These are phyloP conservation scores for Chalciporus piperatoides DNA, from an alignment of 1,284 basidiomycete genomes.

Conservation along the genomic window DNA sequence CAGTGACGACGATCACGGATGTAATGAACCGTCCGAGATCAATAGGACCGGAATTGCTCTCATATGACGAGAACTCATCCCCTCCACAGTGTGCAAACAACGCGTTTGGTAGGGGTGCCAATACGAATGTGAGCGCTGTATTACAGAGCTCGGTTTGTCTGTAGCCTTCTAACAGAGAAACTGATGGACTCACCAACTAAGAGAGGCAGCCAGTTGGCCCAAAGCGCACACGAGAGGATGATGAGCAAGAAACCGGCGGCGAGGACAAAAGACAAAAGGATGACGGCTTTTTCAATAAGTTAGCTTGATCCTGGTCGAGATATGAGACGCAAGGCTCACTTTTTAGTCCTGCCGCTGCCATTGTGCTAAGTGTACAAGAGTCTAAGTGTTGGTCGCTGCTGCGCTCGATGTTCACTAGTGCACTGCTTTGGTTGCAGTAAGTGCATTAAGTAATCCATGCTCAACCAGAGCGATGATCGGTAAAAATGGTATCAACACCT, in stretches of 20 bases:
- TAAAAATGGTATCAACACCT: background rate
- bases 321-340: constrained; percentile 19
- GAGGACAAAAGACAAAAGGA: constrained; percentile 92
- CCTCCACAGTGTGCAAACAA: constrained; percentile 81
- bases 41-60: constrained; percentile 58
- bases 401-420: constrained; percentile 1
- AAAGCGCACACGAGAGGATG: constrained; percentile 96
- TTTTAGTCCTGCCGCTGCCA: constrained; percentile 40
- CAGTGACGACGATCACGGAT: constrained; percentile 84
- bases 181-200: constrained; percentile 79
- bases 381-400: constrained; percentile 1
- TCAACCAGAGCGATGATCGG: too few relatives aligned
- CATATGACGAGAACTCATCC: constrained; percentile 78
- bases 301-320: background rate
- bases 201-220: constrained; percentile 95
- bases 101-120: constrained; percentile 95
- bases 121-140: constrained; percentile 88
- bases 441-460: constrained; percentile 20
- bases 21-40: constrained; percentile 94
- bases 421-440: background rate
- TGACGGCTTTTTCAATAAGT: constrained; percentile 64
- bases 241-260: constrained; percentile 96
- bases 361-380: constrained; percentile 22
- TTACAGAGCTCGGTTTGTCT: constrained; percentile 4
- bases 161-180: background rate